Evolutionary conservation across 768 basidiomycete genomes (phyloP).

Genomic region (Tylopilus cervinicoccineus): DNA sequence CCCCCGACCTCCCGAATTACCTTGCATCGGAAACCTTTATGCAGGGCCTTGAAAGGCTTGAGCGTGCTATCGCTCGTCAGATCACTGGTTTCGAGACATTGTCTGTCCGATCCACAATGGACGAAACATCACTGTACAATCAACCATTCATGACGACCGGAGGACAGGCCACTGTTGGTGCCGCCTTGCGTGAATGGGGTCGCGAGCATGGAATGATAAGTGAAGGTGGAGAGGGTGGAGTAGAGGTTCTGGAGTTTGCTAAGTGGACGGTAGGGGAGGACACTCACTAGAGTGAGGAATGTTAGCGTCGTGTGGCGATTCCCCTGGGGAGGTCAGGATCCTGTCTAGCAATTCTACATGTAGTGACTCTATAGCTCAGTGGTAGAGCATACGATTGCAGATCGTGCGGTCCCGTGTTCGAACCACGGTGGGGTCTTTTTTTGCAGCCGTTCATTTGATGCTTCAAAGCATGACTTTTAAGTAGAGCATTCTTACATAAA

Average conservation of each 20-base stretch:
- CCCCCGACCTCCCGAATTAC: slow-evolving; percentile 41
- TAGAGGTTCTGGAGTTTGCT: slow-evolving; percentile 47
- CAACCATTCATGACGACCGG: slow-evolving; percentile 75
- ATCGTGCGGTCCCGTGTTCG: slow-evolving; percentile 57
- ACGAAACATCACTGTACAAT: slow-evolving; percentile 57
- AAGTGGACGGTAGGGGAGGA: slow-evolving; percentile 65
- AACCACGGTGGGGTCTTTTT: slow-evolving; percentile 46
- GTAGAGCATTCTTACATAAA: too few species aligned
- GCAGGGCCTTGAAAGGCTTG: slow-evolving; percentile 56
- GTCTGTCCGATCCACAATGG: slow-evolving; percentile 39
- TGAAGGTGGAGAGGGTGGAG: slow-evolving; percentile 29
- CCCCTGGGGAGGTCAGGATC: too few species aligned
- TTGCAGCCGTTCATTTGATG: too few species aligned
- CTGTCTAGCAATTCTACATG: too few species aligned
- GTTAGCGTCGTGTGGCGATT: too few species aligned
- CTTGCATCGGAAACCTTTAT: slow-evolving; percentile 47
- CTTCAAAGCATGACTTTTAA: too few species aligned
- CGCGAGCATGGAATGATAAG: slow-evolving; percentile 41
- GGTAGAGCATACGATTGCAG: slow-evolving; percentile 60
- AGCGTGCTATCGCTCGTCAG: slow-evolving; percentile 78
- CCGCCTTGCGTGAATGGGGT: slow-evolving; percentile 51
- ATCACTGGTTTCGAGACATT: slow-evolving; percentile 77
- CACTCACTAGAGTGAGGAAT: background rate
- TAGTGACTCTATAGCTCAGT: slow-evolving; percentile 37
- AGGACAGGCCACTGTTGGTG: slow-evolving; percentile 41